Percentiles rank a stretch among this genome's conserved stretches.
phyloP scores from a whole-genome alignment of 495 filamentous ascomycete species.

The Talaromyces stipitatus region DNA sequence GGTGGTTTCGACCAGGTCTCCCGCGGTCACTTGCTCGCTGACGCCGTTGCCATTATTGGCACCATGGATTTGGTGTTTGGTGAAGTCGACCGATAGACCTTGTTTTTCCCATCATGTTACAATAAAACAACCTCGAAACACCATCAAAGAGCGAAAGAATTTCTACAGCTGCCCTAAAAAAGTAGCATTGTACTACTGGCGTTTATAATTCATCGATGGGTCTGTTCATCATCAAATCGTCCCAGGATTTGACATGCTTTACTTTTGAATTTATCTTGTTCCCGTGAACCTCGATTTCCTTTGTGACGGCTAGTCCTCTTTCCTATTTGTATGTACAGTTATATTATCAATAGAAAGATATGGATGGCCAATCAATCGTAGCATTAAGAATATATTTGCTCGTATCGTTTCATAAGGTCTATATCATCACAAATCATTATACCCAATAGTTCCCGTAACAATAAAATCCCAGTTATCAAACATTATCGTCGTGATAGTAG shows the following conservation, averaged over 20 bases:
- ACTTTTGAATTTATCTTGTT: not conserved
- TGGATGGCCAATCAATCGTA: not conserved
- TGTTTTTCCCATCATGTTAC: constrained; percentile 12
- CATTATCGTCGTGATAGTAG: constrained; percentile 77
- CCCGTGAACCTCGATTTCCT: constrained; percentile 3
- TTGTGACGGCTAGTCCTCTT: constrained; percentile 3
- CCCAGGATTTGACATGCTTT: not conserved
- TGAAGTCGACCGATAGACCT: constrained; percentile 57
- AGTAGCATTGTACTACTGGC: constrained; percentile 6
- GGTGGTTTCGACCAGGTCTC: constrained; percentile 88
- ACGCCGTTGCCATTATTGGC: constrained; percentile 95
- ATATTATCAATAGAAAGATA: constrained; percentile 9
- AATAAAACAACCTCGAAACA: too few relatives aligned
- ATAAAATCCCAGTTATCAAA: constrained; percentile 37
- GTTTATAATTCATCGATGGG: constrained; percentile 9
- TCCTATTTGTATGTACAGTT: constrained; percentile 21
- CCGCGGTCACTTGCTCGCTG: constrained; percentile 87
- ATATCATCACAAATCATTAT: not conserved
- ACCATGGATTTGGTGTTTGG: constrained; percentile 82
- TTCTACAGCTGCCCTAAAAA: not conserved
- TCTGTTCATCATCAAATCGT: constrained; percentile 4
- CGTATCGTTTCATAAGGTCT: not conserved
- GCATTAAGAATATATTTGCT: not conserved
- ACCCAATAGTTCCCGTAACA: not conserved
- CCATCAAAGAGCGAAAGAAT: constrained; percentile 1